Base-by-base conservation (phyloP, 1,139 yeast genomes). In the Pichia sp. region DNA sequence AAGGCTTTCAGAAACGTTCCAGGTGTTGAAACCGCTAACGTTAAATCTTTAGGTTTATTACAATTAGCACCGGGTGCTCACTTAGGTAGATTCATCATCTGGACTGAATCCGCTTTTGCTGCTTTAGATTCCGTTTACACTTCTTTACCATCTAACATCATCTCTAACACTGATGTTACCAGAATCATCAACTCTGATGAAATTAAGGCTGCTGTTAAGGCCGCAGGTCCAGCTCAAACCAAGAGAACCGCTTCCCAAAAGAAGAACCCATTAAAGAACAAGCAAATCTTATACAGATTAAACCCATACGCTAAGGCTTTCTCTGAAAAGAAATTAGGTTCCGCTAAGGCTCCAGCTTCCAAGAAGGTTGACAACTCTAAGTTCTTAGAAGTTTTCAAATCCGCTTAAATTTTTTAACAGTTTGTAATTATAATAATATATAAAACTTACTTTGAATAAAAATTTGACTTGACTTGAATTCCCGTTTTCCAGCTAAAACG, bases 61-160 rank as follows among this genome's bases (percentile, higher is more conserved):
- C 97, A 92, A 80, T 85, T 92, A 69, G 99, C 99, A 64, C 99
- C 99, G 73, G 99, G 99, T 85, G 95, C 97, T 69, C 98, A 92
- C 82, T 81, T 92, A 67, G 98, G 98, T 78, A 90, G 98, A 82
- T 92, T 92, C 69, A 85, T 94, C 69, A 86, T 92, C 87, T 92
- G 98, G 98, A 90, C 98, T 68, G 95, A 88, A 79, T 77, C 88
- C 71, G 99, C 99, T 68, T 87, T 92, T 73, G 85, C 90, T 70
- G 83, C 92, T 66, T 83, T 92, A 69, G 99, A 92, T 79, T 77
- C 92, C 60, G 85, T 94, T 78, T 92, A 94, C 94, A 95, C 95
- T 71, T 81, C 96, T 59, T 81, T 92, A 68, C 99, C 99, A 77
- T 54, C 83, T 60, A 85, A 86, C 95, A 83, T 94, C 75, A 77